Percentiles rank a stretch among this genome's conserved stretches.
Evolutionary conservation across 129 eudicot species (phyloP).

Genomic region (Cynara cardunculus): DNA sequence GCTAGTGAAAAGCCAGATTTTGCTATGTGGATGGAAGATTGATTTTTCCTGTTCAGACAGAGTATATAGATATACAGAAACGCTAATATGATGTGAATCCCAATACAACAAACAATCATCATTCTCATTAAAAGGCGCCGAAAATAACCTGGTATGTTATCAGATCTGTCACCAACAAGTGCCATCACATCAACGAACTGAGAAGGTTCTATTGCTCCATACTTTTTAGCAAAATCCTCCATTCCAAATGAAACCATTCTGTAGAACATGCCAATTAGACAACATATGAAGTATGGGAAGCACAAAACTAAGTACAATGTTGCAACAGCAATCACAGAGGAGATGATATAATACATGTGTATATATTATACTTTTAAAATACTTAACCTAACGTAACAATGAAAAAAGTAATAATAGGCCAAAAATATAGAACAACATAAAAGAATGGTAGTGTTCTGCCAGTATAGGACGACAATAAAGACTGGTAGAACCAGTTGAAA

Average conservation of each 20-base stretch:
- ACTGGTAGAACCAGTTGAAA: neutral
- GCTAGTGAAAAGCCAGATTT: neutral
- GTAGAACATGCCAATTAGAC: constrained; percentile 14
- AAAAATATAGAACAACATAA: neutral
- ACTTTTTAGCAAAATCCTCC: constrained; percentile 89
- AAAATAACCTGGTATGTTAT: constrained; percentile 87
- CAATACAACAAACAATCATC: neutral
- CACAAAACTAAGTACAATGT: neutral
- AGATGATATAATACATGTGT: neutral
- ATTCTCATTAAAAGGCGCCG: neutral
- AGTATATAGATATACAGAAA: neutral
- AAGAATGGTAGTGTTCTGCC: neutral
- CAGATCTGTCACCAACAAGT: constrained; percentile 93
- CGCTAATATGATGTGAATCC: neutral
- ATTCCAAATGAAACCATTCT: constrained; percentile 97
- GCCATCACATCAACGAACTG: constrained; percentile 91
- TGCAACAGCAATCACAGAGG: neutral
- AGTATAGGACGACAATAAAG: neutral
- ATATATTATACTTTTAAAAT: neutral
- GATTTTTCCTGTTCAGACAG: neutral
- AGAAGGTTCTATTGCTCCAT: constrained; percentile 69
- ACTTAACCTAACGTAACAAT: neutral
- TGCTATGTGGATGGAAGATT: neutral
- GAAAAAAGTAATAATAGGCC: neutral
- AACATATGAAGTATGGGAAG: neutral